A percentile compares a stretch with the other conserved stretches of the same genome.
These are phyloP conservation scores for Talaromyces nanjingensis DNA, from an alignment of 495 filamentous ascomycete genomes.

Conservation along the genomic window DNA sequence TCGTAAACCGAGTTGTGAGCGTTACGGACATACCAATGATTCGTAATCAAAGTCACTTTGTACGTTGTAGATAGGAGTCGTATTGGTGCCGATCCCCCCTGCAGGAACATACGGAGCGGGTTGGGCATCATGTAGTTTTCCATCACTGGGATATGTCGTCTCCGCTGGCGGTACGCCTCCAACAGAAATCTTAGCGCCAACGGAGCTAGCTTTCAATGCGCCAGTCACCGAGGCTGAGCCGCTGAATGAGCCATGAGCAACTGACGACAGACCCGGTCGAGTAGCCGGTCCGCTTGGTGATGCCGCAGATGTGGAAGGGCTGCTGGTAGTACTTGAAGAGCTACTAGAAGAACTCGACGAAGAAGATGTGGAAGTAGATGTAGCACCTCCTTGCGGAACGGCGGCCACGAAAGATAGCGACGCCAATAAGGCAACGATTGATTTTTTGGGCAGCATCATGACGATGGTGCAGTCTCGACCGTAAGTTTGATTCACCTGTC, in stretches of 20 bases:
- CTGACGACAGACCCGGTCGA: constrained; percentile 19
- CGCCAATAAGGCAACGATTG: background rate
- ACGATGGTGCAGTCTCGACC: background rate
- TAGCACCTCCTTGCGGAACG: background rate
- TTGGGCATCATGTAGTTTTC: constrained; percentile 54
- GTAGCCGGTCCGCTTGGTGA: constrained; percentile 11
- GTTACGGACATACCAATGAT: constrained; percentile 44
- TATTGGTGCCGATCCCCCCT: constrained; percentile 76
- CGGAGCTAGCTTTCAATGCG: constrained; percentile 44
- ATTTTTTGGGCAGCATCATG: constrained; percentile 1
- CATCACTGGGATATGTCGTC: constrained; percentile 61
- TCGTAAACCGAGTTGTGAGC: constrained; percentile 1
- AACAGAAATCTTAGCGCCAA: constrained; percentile 42
- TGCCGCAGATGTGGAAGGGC: background rate
- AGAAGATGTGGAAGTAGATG: background rate
- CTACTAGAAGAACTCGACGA: background rate
- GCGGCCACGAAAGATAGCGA: background rate
- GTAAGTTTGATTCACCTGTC: background rate
- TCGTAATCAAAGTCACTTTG: constrained; percentile 71
- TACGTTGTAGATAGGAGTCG: constrained; percentile 61
- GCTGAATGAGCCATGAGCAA: constrained; percentile 47
- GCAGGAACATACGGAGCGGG: constrained; percentile 68
- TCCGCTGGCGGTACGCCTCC: constrained; percentile 39
- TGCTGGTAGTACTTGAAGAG: constrained; percentile 10
- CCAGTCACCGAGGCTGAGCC: constrained; percentile 53